Evolutionary conservation across 2,329 filamentous ascomycete species (phyloP).

Genomic region (Neocucurbitaria cava): DNA sequence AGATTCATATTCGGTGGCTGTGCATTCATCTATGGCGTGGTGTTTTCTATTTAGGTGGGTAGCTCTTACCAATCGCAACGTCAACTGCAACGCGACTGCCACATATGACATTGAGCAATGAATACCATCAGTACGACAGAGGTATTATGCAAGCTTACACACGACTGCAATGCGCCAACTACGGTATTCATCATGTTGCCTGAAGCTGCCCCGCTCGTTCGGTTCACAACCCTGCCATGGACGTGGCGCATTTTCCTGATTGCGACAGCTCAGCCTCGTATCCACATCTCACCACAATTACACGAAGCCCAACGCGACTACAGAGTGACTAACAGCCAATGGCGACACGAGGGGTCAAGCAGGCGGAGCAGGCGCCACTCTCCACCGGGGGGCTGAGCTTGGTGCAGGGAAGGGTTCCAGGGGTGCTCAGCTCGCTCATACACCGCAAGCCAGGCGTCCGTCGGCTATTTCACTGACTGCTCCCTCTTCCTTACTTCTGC

Average conservation of each 20-base stretch:
- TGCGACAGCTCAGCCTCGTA: neutral
- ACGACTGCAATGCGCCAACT: neutral
- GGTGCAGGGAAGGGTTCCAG: neutral
- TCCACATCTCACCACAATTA: neutral
- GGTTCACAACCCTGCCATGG: neutral
- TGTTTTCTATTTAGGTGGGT: neutral
- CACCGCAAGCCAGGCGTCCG: conserved; percentile 12
- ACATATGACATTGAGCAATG: neutral
- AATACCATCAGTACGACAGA: too few relatives aligned
- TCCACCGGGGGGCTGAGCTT: conserved; percentile 1
- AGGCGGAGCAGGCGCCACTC: conserved; percentile 2
- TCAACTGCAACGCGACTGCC: neutral
- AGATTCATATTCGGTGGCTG: too few relatives aligned
- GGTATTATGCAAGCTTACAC: neutral
- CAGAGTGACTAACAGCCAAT: neutral
- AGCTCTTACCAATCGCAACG: neutral
- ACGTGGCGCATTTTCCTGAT: neutral
- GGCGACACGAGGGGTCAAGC: neutral
- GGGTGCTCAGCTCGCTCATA: conserved; percentile 6
- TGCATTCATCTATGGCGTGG: too few relatives aligned
- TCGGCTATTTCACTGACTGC: conserved; percentile 15
- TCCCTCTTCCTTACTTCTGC: conserved; percentile 5
- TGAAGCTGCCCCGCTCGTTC: conserved; percentile 2
- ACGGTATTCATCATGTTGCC: neutral
- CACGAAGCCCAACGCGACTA: neutral